phyloP scores from a whole-genome alignment of 2,329 filamentous ascomycete genomes.

The Fusarium caatingaense region DNA sequence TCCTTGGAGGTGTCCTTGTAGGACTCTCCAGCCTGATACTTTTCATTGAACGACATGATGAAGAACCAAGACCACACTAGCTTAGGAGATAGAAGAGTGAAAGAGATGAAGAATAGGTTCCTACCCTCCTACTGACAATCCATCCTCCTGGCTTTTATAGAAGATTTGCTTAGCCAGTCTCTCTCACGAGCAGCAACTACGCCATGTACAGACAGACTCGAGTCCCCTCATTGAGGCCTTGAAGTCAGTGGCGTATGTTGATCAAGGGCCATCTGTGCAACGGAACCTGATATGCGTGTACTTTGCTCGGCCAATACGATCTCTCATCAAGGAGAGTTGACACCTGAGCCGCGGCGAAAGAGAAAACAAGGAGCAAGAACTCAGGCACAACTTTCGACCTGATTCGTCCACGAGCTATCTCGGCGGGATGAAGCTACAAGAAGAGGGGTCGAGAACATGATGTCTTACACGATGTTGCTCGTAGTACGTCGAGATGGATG shows the following conservation, averaged over 20 bases:
- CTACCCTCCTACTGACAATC: not conserved
- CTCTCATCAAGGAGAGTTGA: not conserved
- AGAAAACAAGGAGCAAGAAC: not conserved
- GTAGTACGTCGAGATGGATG: slow-evolving; percentile 8
- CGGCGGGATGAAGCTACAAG: slow-evolving; percentile 1
- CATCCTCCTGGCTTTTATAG: slow-evolving; percentile 25
- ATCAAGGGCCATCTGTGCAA: not conserved
- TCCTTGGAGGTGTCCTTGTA: slow-evolving; percentile 47
- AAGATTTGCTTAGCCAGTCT: not conserved
- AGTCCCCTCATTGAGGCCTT: slow-evolving; percentile 8
- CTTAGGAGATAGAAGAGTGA: not conserved
- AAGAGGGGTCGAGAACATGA: slow-evolving; percentile 3
- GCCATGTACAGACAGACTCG: not conserved
- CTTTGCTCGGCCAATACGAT: not conserved
- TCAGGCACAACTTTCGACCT: not conserved
- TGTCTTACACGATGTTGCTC: slow-evolving; percentile 17
- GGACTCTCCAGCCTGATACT: slow-evolving; percentile 54
- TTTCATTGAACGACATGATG: slow-evolving; percentile 50
- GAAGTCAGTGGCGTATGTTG: slow-evolving; percentile 16
- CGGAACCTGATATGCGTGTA: not conserved
- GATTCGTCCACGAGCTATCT: slow-evolving; percentile 6
- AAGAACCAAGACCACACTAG: not conserved
- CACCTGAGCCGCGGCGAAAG: not conserved
- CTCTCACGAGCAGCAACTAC: not conserved
- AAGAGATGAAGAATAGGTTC: not conserved